These are phyloP conservation scores for Trichoderma sp. DNA, from an alignment of 2,329 filamentous ascomycete genomes.

Conservation along the genomic window DNA sequence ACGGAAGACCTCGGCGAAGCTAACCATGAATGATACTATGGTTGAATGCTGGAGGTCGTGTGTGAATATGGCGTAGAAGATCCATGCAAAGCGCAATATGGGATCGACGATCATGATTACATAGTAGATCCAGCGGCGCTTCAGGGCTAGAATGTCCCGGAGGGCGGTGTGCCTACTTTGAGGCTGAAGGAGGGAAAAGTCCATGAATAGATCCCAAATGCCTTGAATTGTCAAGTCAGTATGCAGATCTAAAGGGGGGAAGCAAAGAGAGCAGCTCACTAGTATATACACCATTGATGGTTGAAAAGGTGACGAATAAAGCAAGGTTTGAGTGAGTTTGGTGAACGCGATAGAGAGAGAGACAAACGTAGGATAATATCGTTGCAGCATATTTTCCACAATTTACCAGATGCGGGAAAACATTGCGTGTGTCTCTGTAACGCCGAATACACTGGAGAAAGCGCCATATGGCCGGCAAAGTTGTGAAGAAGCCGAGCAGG, in stretches of 20 bases:
- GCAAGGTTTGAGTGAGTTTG: conserved; percentile 58
- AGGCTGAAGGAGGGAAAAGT: conserved; percentile 87
- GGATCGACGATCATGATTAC: conserved; percentile 79
- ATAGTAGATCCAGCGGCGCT: conserved; percentile 82
- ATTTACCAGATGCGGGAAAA: conserved; percentile 91
- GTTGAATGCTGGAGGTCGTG: conserved; percentile 80
- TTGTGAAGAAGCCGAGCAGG: conserved; percentile 79
- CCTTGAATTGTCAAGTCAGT: conserved; percentile 47
- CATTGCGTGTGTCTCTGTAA: conserved; percentile 81
- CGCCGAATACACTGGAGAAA: conserved; percentile 87
- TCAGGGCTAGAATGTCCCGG: conserved; percentile 78
- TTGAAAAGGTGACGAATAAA: conserved; percentile 77
- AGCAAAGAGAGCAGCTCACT: conserved; percentile 53
- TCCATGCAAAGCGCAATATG: conserved; percentile 88
- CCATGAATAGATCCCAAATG: conserved; percentile 94
- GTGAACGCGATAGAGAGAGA: conserved; percentile 83
- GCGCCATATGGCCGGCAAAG: conserved; percentile 86
- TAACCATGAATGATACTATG: conserved; percentile 75
- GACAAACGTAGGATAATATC: conserved; percentile 73
- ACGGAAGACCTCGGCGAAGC: conserved; percentile 77
- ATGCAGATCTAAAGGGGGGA: background rate
- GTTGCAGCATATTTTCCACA: conserved; percentile 88
- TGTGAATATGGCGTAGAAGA: conserved; percentile 86
- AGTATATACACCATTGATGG: conserved; percentile 80
- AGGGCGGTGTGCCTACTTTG: conserved; percentile 68